These are phyloP conservation scores for Podila horticola DNA, from an alignment of 192 early-diverging fungal genomes.

Conservation along the genomic window DNA sequence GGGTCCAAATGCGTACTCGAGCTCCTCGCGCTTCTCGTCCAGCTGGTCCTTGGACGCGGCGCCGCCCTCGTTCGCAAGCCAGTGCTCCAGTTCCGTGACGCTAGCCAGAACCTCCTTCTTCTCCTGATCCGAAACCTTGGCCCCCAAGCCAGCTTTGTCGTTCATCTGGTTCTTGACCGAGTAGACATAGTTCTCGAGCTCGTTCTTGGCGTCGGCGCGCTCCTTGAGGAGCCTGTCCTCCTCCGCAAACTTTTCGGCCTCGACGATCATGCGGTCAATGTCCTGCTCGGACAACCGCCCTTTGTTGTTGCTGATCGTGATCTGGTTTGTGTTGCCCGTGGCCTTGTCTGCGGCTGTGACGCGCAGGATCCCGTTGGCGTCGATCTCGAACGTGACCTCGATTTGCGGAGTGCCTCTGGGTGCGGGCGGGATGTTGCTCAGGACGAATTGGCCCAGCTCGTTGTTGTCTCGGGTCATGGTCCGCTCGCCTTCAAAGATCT, in stretches of 20 bases:
- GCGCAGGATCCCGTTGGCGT: conserved; percentile 87
- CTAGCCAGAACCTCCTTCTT: conserved; percentile 84
- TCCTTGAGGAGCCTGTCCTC: conserved; percentile 84
- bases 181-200: conserved; percentile 89
- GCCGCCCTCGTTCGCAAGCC: conserved; percentile 80
- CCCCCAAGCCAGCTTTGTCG: conserved; percentile 81
- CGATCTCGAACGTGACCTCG: conserved; percentile 85
- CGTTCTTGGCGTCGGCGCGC: conserved; percentile 84
- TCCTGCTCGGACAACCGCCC: conserved; percentile 90
- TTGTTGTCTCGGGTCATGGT: conserved; percentile 93
- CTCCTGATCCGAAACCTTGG: conserved; percentile 85
- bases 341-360: conserved; percentile 93
- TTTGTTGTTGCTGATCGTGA: conserved; percentile 96
- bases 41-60: conserved; percentile 94
- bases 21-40: conserved; percentile 91
- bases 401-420: conserved; percentile 86
- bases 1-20: conserved; percentile 90
- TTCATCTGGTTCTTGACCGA: conserved; percentile 81
- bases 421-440: conserved; percentile 81
- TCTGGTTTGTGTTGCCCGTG: conserved; percentile 91
- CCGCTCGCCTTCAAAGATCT: conserved; percentile 89
- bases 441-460: conserved; percentile 85
- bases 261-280: conserved; percentile 93
- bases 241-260: conserved; percentile 90
- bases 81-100: conserved; percentile 67